phyloP scores from a whole-genome alignment of 179 eudicot species.

The Silene noctiflora region DNA sequence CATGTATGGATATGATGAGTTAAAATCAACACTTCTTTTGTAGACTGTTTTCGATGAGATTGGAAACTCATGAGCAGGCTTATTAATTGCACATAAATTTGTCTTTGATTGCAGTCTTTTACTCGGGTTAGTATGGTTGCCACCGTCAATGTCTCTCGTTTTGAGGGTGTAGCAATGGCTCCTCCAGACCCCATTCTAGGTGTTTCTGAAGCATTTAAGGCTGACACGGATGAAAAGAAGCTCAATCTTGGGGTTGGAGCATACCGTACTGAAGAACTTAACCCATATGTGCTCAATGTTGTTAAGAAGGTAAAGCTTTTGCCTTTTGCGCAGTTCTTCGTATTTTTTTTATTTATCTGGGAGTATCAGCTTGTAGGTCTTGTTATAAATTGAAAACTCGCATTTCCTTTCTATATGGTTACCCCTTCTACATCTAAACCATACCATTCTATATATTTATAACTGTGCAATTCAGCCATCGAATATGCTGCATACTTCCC shows the following conservation, averaged over 20 bases:
- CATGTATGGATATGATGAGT: neutral
- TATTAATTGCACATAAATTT: neutral
- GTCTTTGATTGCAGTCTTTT: slow-evolving; percentile 43
- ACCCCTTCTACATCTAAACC: neutral
- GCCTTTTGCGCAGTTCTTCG: neutral
- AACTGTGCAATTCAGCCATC: too few species aligned
- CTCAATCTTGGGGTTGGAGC: slow-evolving; percentile 99
- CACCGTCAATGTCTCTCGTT: slow-evolving; percentile 61
- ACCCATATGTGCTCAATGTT: slow-evolving; percentile 89
- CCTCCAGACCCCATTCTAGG: slow-evolving; percentile 99
- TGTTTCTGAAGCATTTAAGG: slow-evolving; percentile 93
- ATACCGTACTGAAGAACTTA: slow-evolving; percentile 96
- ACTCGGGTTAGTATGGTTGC: slow-evolving; percentile 66
- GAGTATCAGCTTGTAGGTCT: neutral
- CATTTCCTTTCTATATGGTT: too few species aligned
- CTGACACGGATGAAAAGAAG: slow-evolving; percentile 77
- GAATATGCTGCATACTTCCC: too few species aligned
- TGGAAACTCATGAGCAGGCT: neutral
- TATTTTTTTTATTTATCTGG: neutral
- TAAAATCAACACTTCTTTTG: too few species aligned
- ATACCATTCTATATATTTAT: neutral
- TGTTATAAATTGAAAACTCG: too few species aligned
- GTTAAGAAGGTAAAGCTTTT: slow-evolving; percentile 70
- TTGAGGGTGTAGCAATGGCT: slow-evolving; percentile 88
- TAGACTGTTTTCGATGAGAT: neutral